Conservation (phyloP, 495 filamentous ascomycete species). For the Cairneyella variabilis region DNA sequence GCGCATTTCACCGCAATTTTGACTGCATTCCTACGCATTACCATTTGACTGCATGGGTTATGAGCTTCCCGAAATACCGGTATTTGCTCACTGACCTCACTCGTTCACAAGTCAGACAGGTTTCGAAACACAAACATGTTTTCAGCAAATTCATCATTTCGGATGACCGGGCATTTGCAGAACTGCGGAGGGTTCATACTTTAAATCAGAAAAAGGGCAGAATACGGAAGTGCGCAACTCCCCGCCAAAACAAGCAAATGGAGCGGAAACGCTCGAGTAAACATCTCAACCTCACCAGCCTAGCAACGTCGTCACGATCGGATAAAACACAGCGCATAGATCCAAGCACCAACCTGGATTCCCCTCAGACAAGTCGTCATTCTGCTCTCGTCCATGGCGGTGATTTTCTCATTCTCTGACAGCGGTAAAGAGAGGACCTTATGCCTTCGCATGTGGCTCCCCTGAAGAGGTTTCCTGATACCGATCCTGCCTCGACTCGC, state of each 20-base stretch:
- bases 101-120: not conserved
- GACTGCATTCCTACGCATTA: too few species aligned
- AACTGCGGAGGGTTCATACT: constrained; percentile 6
- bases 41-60: not conserved
- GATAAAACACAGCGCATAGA: constrained; percentile 11
- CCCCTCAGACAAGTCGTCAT: constrained; percentile 11
- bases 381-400: constrained; percentile 7
- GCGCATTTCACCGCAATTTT: too few species aligned
- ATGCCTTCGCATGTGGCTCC: constrained; percentile 3
- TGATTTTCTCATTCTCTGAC: constrained; percentile 6
- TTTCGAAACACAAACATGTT: constrained; percentile 9
- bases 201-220: not conserved
- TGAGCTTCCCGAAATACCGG: not conserved
- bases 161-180: not conserved
- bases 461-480: not conserved
- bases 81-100: too few species aligned
- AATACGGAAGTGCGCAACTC: not conserved
- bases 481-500: not conserved
- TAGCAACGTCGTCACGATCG: not conserved
- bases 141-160: too few species aligned
- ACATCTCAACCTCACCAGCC: not conserved
- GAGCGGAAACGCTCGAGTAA: not conserved
- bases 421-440: constrained; percentile 9
- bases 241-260: constrained; percentile 4
- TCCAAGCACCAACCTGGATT: not conserved